phyloP scores from a whole-genome alignment of 345 rosid genomes.

The Pelargonium nanum region DNA sequence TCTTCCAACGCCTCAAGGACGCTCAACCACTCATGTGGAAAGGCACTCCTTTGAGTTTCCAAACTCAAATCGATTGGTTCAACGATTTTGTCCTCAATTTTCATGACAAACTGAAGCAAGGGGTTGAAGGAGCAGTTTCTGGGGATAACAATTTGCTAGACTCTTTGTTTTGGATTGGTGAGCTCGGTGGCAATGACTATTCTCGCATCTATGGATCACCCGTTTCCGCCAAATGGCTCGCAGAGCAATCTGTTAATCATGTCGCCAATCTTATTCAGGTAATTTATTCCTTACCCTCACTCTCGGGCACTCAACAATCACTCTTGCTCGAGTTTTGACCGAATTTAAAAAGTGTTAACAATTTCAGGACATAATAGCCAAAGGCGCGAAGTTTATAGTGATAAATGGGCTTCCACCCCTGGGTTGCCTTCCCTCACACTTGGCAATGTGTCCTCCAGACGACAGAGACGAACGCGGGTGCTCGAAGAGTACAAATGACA shows the following conservation, averaged over 20 bases:
- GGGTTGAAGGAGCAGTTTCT: too few species aligned
- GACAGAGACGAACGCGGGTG: conserved; percentile 28
- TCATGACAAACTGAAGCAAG: too few species aligned
- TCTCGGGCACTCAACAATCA: too few species aligned
- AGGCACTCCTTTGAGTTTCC: background rate
- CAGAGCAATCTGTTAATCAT: conserved; percentile 14
- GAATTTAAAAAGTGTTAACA: too few species aligned
- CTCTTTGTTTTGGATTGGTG: conserved; percentile 37
- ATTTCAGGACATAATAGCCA: conserved; percentile 23
- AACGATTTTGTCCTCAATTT: background rate
- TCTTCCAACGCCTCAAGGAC: background rate
- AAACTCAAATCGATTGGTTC: conserved; percentile 9
- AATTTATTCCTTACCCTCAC: background rate
- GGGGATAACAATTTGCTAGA: too few species aligned
- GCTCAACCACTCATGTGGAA: background rate
- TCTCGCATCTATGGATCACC: conserved; percentile 19
- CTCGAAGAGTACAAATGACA: conserved; percentile 11
- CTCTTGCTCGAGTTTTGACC: too few species aligned
- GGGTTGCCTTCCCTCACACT: conserved; percentile 30
- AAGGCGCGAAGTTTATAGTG: conserved; percentile 32
- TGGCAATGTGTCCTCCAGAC: conserved; percentile 3
- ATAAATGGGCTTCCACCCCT: conserved; percentile 39
- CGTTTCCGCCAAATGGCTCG: conserved; percentile 8
- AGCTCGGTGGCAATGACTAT: conserved; percentile 31
- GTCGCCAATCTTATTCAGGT: conserved; percentile 23